A percentile compares a stretch with the other conserved stretches of the same genome.
phyloP scores from a whole-genome alignment of 1,284 basidiomycete genomes.

The Xerocomus cyaneibrunnescens region DNA sequence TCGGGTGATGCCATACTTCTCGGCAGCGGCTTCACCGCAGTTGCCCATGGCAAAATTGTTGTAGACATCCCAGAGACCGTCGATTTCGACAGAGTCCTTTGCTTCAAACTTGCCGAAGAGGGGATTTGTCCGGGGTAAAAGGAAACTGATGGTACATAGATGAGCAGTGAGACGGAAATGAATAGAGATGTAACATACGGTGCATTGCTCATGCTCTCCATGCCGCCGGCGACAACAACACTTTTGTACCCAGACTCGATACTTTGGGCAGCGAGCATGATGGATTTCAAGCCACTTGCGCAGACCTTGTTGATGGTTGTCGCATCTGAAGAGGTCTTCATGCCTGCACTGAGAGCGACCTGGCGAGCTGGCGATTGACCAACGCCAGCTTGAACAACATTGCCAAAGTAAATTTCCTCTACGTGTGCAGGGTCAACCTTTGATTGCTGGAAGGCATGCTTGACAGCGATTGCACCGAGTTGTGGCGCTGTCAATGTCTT shows the following conservation, averaged over 20 bases:
- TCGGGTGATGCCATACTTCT: conserved; percentile 81
- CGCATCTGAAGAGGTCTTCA: conserved; percentile 86
- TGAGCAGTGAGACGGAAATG: conserved; percentile 6
- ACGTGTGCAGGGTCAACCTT: conserved; percentile 79
- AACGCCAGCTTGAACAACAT: conserved; percentile 94
- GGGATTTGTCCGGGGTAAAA: conserved; percentile 85
- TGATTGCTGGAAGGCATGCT: conserved; percentile 82
- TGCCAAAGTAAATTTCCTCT: conserved; percentile 97
- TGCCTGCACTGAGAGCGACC: conserved; percentile 85
- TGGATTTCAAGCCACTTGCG: conserved; percentile 92
- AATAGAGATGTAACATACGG: conserved; percentile 55
- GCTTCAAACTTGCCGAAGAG: conserved; percentile 88
- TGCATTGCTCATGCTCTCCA: conserved; percentile 98
- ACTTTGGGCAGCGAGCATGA: conserved; percentile 91
- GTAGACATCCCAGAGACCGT: conserved; percentile 96
- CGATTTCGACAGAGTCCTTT: conserved; percentile 86
- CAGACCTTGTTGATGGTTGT: conserved; percentile 99
- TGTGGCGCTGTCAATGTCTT: conserved; percentile 90
- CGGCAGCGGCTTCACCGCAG: conserved; percentile 89
- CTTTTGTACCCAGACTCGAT: conserved; percentile 86
- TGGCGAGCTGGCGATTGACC: conserved; percentile 96
- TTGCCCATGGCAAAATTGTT: conserved; percentile 96
- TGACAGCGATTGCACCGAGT: conserved; percentile 87
- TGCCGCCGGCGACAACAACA: conserved; percentile 92
- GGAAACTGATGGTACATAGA: conserved; percentile 64